Evolutionary conservation across 179 eudicot species (phyloP).

Genomic region (Patellifolia procumbens): DNA sequence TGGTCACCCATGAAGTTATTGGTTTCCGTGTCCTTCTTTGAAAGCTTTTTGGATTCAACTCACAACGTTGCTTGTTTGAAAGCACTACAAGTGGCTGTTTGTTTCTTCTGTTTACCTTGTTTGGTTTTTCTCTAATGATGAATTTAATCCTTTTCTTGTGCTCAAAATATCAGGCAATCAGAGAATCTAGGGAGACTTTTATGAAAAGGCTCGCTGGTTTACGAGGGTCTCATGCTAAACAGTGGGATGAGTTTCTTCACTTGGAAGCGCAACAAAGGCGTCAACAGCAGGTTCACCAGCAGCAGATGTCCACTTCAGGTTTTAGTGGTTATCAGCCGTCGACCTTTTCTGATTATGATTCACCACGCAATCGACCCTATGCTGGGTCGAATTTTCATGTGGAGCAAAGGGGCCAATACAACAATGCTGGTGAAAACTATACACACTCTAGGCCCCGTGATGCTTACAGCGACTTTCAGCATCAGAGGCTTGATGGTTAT

Average conservation of each 20-base stretch:
- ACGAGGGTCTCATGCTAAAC: constrained; percentile 64
- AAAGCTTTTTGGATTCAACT: background rate
- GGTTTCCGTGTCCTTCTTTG: background rate
- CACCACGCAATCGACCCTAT: constrained; percentile 49
- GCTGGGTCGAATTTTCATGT: constrained; percentile 46
- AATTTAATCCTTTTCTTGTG: constrained; percentile 5
- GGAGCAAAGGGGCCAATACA: constrained; percentile 69
- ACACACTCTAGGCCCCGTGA: constrained; percentile 64
- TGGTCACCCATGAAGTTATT: background rate
- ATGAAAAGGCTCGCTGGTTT: constrained; percentile 52
- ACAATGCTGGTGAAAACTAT: constrained; percentile 49
- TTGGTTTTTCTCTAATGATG: background rate
- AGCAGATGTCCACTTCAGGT: constrained; percentile 53
- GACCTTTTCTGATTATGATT: constrained; percentile 54
- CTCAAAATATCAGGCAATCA: constrained; percentile 47
- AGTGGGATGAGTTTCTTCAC: constrained; percentile 89
- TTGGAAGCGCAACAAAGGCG: constrained; percentile 60
- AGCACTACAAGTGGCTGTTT: background rate
- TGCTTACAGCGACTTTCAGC: constrained; percentile 60
- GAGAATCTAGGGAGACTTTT: constrained; percentile 64
- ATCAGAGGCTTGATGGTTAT: constrained; percentile 70
- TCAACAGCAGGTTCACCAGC: constrained; percentile 52
- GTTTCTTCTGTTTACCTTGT: no score
- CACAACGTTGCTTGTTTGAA: background rate
- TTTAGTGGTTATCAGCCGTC: constrained; percentile 68